Evolutionary conservation across 2,329 filamentous ascomycete species (phyloP).

Genomic region (Xylaria sp.): DNA sequence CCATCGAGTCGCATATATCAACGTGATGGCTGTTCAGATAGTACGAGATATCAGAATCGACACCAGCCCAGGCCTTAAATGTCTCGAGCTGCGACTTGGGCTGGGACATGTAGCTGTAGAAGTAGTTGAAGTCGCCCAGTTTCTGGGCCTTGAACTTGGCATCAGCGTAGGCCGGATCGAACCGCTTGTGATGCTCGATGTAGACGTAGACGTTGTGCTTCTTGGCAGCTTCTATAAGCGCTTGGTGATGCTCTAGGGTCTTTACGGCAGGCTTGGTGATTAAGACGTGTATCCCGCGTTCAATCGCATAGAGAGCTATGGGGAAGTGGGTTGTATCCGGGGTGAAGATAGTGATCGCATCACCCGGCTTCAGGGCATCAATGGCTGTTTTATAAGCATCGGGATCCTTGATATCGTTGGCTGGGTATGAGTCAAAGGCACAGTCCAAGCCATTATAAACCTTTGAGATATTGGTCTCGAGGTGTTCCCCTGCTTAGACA

Average conservation of each 20-base stretch:
- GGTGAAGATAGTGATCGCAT: slow-evolving; percentile 95
- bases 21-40: slow-evolving; percentile 96
- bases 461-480: slow-evolving; percentile 83
- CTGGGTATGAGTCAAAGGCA: slow-evolving; percentile 80
- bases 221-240: slow-evolving; percentile 71
- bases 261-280: slow-evolving; percentile 95
- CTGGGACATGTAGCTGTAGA: slow-evolving; percentile 96
- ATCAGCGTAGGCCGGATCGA: slow-evolving; percentile 89
- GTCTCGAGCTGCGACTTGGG: slow-evolving; percentile 90
- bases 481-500: slow-evolving; percentile 66
- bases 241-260: slow-evolving; percentile 75
- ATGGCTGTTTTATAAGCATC: slow-evolving; percentile 89
- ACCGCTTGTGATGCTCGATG: slow-evolving; percentile 96
- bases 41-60: slow-evolving; percentile 91
- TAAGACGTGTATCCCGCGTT: slow-evolving; percentile 84
- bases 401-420: slow-evolving; percentile 72
- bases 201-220: slow-evolving; percentile 85
- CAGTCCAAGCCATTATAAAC: slow-evolving; percentile 90
- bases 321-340: slow-evolving; percentile 91
- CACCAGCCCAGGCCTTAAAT: slow-evolving; percentile 92
- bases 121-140: slow-evolving; percentile 96
- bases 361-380: slow-evolving; percentile 77
- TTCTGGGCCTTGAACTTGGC: slow-evolving; percentile 75
- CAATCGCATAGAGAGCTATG: slow-evolving; percentile 89
- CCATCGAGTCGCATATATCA: slow-evolving; percentile 92